Evolutionary conservation across 1,284 basidiomycete species (phyloP).

Genomic region (Heterobasidion irregulare): DNA sequence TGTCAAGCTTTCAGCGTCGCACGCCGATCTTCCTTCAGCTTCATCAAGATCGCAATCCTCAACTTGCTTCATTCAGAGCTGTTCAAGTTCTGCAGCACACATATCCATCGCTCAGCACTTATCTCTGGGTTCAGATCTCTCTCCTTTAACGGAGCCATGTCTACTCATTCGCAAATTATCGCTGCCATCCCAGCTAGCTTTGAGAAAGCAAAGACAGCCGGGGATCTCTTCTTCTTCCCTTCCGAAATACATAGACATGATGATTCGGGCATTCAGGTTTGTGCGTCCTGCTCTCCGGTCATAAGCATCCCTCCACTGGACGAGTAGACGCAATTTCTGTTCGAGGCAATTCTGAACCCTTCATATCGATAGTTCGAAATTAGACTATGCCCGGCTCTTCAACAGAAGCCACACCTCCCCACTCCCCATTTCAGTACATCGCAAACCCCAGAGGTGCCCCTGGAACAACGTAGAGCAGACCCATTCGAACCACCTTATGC

Average conservation of each 20-base stretch:
- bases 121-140: too few species aligned
- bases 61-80: too few species aligned
- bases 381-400: slow-evolving; percentile 72
- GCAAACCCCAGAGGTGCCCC: slow-evolving; percentile 14
- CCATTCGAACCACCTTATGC: slow-evolving; percentile 81
- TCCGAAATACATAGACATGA: slow-evolving; percentile 53
- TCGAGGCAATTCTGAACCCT: background rate
- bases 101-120: too few species aligned
- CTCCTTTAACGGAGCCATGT: too few species aligned
- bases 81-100: too few species aligned
- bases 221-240: slow-evolving; percentile 72
- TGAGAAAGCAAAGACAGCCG: slow-evolving; percentile 51
- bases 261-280: slow-evolving; percentile 59
- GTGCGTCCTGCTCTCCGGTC: slow-evolving; percentile 10
- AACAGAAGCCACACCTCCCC: slow-evolving; percentile 58
- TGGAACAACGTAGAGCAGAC: slow-evolving; percentile 34
- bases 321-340: background rate
- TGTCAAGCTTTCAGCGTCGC: too few species aligned
- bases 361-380: slow-evolving; percentile 63
- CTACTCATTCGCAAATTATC: slow-evolving; percentile 39
- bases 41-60: too few species aligned
- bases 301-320: background rate
- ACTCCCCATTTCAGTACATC: slow-evolving; percentile 33
- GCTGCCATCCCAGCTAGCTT: slow-evolving; percentile 49
- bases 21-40: too few species aligned